Conservation (phyloP, 208 protist species). For the Crithidia fasciculata region DNA sequence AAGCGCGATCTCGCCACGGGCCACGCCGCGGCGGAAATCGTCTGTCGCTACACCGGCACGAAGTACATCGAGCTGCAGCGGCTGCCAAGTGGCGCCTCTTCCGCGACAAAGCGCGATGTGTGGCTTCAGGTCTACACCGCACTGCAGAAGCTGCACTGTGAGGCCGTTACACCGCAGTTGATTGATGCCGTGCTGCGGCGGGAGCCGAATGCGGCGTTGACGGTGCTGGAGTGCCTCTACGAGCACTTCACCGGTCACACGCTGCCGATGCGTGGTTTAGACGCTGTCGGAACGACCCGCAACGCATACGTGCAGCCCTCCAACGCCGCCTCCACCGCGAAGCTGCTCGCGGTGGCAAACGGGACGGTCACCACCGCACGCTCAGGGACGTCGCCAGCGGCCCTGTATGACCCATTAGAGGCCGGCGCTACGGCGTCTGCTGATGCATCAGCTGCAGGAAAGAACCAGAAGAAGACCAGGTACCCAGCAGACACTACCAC, state of each 20-base stretch:
- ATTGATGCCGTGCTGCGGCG: slow-evolving; percentile 66
- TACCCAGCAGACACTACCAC: too few relatives aligned
- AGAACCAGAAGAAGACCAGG: background rate
- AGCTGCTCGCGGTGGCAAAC: slow-evolving; percentile 15
- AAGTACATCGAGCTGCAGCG: slow-evolving; percentile 27
- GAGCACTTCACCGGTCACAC: slow-evolving; percentile 73
- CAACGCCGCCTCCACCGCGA: slow-evolving; percentile 26
- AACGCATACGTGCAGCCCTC: slow-evolving; percentile 29
- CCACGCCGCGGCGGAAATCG: slow-evolving; percentile 94
- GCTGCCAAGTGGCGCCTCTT: slow-evolving; percentile 70
- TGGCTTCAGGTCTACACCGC: slow-evolving; percentile 80
- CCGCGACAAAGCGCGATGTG: slow-evolving; percentile 86
- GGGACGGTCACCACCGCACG: background rate
- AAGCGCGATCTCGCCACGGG: slow-evolving; percentile 95
- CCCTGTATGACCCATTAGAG: slow-evolving; percentile 7
- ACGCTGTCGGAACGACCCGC: slow-evolving; percentile 19
- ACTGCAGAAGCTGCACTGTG: slow-evolving; percentile 59
- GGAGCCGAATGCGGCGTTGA: slow-evolving; percentile 58
- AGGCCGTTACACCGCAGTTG: slow-evolving; percentile 45
- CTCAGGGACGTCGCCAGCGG: background rate
- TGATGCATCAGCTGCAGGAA: background rate
- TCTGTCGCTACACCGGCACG: slow-evolving; percentile 81
- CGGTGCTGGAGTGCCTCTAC: slow-evolving; percentile 77
- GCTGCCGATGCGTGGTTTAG: slow-evolving; percentile 38
- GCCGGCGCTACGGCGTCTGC: background rate